These are phyloP conservation scores for Gossypium raimondii DNA, from an alignment of 345 rosid genomes.

Conservation along the genomic window DNA sequence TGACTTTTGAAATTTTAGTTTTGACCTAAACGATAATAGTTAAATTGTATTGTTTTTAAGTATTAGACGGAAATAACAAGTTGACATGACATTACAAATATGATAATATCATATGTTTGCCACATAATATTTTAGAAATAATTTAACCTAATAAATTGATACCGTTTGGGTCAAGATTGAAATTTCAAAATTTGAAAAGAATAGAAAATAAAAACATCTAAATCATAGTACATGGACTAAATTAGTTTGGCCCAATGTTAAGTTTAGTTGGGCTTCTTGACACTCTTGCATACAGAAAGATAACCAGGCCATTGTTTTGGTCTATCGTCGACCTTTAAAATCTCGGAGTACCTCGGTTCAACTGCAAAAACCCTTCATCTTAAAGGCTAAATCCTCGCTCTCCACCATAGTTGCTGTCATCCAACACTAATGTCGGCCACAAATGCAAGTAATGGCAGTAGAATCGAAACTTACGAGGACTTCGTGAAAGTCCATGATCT, in stretches of 20 bases:
- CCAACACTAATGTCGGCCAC: not conserved
- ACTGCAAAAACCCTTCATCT: slow-evolving; percentile 10
- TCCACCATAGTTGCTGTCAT: not conserved
- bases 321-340: not conserved
- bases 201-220: too few species aligned
- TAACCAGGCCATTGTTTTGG: not conserved
- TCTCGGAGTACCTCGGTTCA: not conserved
- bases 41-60: too few species aligned
- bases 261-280: not conserved
- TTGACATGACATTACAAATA: too few species aligned
- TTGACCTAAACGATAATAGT: too few species aligned
- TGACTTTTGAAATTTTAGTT: too few species aligned
- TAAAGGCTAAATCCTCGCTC: not conserved
- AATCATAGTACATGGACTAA: too few species aligned
- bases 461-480: slow-evolving; percentile 59
- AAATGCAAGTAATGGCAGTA: not conserved
- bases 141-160: too few species aligned
- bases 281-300: not conserved
- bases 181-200: too few species aligned
- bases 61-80: too few species aligned
- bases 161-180: too few species aligned
- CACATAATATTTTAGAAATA: too few species aligned
- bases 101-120: too few species aligned
- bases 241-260: not conserved
- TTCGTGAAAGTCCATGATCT: slow-evolving; percentile 73